Evolutionary conservation across 441 rosid genomes (phyloP), one percentile per base, ranked within the genome.

Genomic region (Erodium texanum): DNA sequence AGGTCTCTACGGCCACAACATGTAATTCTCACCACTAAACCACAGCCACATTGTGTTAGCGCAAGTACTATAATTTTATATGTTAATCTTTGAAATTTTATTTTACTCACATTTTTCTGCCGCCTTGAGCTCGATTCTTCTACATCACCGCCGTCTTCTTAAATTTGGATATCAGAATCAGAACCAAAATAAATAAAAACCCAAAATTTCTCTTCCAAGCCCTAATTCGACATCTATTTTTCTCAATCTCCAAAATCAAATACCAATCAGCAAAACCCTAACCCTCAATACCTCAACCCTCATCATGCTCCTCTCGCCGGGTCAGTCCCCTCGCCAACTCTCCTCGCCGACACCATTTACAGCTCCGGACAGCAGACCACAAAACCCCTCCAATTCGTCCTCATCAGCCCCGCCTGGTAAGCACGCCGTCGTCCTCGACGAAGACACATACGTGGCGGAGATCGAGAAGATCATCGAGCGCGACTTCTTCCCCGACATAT

Each of bases 401-500:
- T 76, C 88, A 11, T 75, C 87, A 1, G 67, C 72, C 43, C 32
- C 73, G 15, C 80, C 78, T 0, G 34, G 75, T 43, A 92, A 89
- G 69, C 82, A 86, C 5, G 41, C 84, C 36, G 70, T 76, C 16
- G 98, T 92, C 19, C 92, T 94, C 36, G 96, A 94, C 14, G 96
- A 94, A 68, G 99, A 92, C 76, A 77, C 86, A 4, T 92, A 91
- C 64, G 94, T 87, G 0, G 90, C 85, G 27, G 87, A 92, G 36
- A 84, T 94, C 66, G 98, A 94, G 93, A 84, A 81, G 80, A 88
- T 94, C 75, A 83, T 94, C 70, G 98, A 94, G 83, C 94, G 98
- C 19, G 97, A 94, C 71, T 94, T 78, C 85, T 94, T 92, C 77
- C 99, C 98, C 1, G 98, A 92, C 79, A 85, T 94, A 68, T 66